Base-by-base conservation (phyloP, 495 filamentous ascomycete genomes). In the Lichina pygmaea region DNA sequence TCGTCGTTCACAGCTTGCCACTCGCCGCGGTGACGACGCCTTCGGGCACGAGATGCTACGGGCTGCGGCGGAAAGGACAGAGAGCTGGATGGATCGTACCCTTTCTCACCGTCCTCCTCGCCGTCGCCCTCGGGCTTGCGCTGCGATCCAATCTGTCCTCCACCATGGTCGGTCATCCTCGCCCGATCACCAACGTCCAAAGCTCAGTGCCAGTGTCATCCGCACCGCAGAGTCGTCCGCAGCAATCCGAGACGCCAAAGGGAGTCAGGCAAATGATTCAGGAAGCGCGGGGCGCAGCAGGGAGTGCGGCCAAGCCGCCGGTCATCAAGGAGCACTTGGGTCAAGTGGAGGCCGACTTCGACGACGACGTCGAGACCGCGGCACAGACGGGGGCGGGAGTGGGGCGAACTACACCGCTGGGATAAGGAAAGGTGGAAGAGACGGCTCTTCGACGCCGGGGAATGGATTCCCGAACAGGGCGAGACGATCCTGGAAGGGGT, bases 1-100 rank as follows among this genome's bases (percentile, higher is more conserved):
- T 84, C 41, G 75, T 84, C 41, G 77, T 93, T 34, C 82, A 93
- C 60, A 80, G 79, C 16, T 62, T 95, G 49, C 75, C 81, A 0
- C 72, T 97, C 30, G 66, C 65, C 13, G 70, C 69, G 37, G 30
- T 48, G 33, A 15, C 12, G 17, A 16, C 6, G 8, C 33, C 33
- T 10, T 48, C 46, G 13, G 61, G 57, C 48, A 64, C 58, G 31
- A 65, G 64, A 30, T 76, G 81, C 53, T 86, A 84, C 58, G 67
- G 86, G 32, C 66, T 91, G 34, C 65, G 63, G 7, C 55, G 73
- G 7, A 73, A 75, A 13, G 42, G 40, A 11, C 58, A 65, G 31
- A 59, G 16, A 9, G 31, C 45, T n/a, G 16, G 33, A n/a, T 9
- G 9, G 8, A 15, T 38, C 44, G 4, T 38, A 12, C 12, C 60